phyloP scores from a whole-genome alignment of 2,329 filamentous ascomycete species.

The Coleophoma eucalyptorum region DNA sequence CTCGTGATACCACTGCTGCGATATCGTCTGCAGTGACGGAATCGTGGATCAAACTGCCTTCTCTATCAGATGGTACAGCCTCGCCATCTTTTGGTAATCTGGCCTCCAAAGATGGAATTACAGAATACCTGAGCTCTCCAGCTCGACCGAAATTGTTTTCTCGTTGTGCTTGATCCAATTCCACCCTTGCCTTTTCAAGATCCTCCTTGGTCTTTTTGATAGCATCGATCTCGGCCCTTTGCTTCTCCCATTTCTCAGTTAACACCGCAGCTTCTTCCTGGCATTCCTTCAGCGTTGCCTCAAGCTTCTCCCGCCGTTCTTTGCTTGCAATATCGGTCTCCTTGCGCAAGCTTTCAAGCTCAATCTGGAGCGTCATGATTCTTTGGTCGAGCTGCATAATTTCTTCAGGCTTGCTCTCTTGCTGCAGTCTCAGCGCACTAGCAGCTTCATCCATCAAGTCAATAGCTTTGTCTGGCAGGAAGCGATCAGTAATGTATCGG shows the following conservation, averaged over 20 bases:
- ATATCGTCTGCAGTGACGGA: slow-evolving; percentile 96
- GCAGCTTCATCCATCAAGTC: slow-evolving; percentile 96
- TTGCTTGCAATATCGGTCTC: slow-evolving; percentile 88
- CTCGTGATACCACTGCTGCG: slow-evolving; percentile 82
- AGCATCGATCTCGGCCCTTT: slow-evolving; percentile 77
- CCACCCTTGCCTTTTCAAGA: slow-evolving; percentile 80
- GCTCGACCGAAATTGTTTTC: slow-evolving; percentile 86
- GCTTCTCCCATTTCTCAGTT: slow-evolving; percentile 85
- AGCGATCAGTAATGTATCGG: slow-evolving; percentile 93
- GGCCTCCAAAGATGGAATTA: slow-evolving; percentile 76
- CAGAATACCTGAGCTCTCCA: slow-evolving; percentile 85
- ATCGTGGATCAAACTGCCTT: slow-evolving; percentile 73
- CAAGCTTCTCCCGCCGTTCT: slow-evolving; percentile 82
- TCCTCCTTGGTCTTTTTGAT: slow-evolving; percentile 86
- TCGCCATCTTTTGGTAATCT: slow-evolving; percentile 73
- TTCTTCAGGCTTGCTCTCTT: slow-evolving; percentile 94
- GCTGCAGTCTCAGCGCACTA: slow-evolving; percentile 83
- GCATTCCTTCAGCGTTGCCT: slow-evolving; percentile 70
- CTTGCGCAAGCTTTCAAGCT: slow-evolving; percentile 89
- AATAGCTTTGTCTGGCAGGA: slow-evolving; percentile 95
- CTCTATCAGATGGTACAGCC: slow-evolving; percentile 19
- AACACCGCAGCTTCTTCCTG: slow-evolving; percentile 74
- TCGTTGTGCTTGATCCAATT: slow-evolving; percentile 83
- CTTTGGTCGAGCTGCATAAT: slow-evolving; percentile 90
- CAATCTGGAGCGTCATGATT: slow-evolving; percentile 97